Evolutionary conservation across 2,329 filamentous ascomycete genomes (phyloP).

Genomic region (Coleophoma crateriformis): DNA sequence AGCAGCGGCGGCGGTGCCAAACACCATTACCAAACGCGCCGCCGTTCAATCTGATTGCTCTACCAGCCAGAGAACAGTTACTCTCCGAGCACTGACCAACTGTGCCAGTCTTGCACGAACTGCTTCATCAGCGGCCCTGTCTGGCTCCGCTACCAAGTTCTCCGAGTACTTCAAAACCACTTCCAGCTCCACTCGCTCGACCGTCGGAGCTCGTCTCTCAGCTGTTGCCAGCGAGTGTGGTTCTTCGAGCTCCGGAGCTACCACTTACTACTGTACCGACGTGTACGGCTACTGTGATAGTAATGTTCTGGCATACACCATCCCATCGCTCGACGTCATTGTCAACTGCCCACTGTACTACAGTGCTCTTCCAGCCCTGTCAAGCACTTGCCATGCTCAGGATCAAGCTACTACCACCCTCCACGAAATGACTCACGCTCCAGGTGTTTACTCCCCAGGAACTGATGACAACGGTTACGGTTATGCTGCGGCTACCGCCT

Average conservation of each 20-base stretch:
- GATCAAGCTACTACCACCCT: constrained; percentile 60
- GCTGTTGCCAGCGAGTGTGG: constrained; percentile 50
- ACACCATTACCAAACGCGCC: constrained; percentile 41
- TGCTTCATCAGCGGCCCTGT: constrained; percentile 45
- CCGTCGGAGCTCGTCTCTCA: constrained; percentile 45
- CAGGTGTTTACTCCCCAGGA: constrained; percentile 44
- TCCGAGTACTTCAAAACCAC: constrained; percentile 61
- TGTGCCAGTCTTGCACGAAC: constrained; percentile 46
- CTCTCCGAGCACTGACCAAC: constrained; percentile 46
- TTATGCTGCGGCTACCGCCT: constrained; percentile 39
- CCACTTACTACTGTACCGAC: constrained; percentile 55
- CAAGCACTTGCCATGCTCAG: constrained; percentile 52
- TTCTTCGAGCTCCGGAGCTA: constrained; percentile 39
- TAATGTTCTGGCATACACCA: constrained; percentile 56
- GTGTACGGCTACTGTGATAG: constrained; percentile 42
- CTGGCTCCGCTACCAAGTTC: constrained; percentile 43
- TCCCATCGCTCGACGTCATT: constrained; percentile 47
- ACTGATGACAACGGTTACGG: constrained; percentile 55
- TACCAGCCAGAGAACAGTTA: constrained; percentile 36
- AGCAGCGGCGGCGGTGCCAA: constrained; percentile 40
- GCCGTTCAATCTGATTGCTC: constrained; percentile 48
- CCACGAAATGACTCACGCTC: constrained; percentile 62
- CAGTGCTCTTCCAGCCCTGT: constrained; percentile 42
- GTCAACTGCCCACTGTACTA: constrained; percentile 60
- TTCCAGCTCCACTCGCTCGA: constrained; percentile 34